phyloP scores from a whole-genome alignment of 2,329 filamentous ascomycete genomes.

The Teratosphaeria pseudoeucalypti region DNA sequence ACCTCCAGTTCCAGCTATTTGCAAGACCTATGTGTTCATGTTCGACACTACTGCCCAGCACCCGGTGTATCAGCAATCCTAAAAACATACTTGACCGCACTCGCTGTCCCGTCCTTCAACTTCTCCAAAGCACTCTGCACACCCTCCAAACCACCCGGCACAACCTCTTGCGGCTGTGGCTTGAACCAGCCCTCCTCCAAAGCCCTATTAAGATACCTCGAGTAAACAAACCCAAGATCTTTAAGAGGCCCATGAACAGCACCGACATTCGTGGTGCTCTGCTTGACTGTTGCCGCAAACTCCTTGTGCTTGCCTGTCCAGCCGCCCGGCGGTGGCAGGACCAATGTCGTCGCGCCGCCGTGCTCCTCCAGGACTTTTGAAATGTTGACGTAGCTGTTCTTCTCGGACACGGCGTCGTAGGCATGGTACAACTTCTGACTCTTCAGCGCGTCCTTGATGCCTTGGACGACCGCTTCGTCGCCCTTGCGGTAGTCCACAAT shows the following conservation, averaged over 20 bases:
- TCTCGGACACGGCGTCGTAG: constrained; percentile 24
- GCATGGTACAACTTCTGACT: constrained; percentile 20
- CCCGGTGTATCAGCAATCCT: constrained; percentile 40
- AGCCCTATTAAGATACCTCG: constrained; percentile 22
- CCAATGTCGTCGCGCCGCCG: constrained; percentile 24
- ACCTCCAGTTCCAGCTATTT: background rate
- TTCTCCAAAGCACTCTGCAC: constrained; percentile 44
- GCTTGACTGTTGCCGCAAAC: constrained; percentile 25
- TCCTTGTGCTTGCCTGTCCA: constrained; percentile 2
- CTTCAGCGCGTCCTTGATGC: constrained; percentile 18
- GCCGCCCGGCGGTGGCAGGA: constrained; percentile 17
- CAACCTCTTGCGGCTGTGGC: constrained; percentile 35
- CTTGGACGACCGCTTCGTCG: constrained; percentile 20
- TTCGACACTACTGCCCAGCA: background rate
- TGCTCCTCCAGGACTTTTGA: constrained; percentile 26
- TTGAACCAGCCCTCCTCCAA: constrained; percentile 28
- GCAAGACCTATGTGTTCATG: background rate
- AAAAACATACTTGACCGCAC: constrained; percentile 55
- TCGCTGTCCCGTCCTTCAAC: constrained; percentile 50
- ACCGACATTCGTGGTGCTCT: constrained; percentile 28
- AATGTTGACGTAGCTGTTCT: constrained; percentile 28
- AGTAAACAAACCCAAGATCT: constrained; percentile 27
- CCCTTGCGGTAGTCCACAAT: constrained; percentile 49
- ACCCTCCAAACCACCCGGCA: constrained; percentile 45
- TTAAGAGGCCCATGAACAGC: constrained; percentile 22